A percentile compares a stretch with the other conserved stretches of the same genome.
Evolutionary conservation across 257 asterid genomes (phyloP).

Genomic region (Verbascum thapsus): DNA sequence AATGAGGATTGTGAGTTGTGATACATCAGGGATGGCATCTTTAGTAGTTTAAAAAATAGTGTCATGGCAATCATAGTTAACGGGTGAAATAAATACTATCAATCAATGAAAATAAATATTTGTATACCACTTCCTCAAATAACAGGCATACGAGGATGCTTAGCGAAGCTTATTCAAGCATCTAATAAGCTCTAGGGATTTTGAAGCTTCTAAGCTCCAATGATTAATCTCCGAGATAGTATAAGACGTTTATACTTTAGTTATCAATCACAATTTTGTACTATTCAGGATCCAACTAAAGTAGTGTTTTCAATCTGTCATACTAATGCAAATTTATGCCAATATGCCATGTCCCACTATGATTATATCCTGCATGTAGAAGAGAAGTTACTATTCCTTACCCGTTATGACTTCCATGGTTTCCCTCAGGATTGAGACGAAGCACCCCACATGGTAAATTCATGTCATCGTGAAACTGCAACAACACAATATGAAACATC

Average conservation of each 20-base stretch:
- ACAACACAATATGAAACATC: constrained; percentile 10
- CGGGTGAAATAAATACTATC: background rate
- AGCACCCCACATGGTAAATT: constrained; percentile 92
- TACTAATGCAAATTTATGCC: background rate
- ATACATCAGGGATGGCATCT: too few species aligned
- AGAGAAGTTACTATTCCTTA: constrained; percentile 35
- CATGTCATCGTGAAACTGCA: constrained; percentile 94
- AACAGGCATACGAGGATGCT: background rate
- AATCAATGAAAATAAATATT: too few species aligned
- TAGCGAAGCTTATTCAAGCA: background rate
- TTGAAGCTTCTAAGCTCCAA: constrained; percentile 5
- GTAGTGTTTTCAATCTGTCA: too few species aligned
- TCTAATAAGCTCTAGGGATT: too few species aligned
- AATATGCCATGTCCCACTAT: background rate
- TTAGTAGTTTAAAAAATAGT: background rate
- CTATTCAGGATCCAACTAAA: too few species aligned
- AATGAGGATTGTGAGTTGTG: background rate
- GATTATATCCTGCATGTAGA: constrained; percentile 2
- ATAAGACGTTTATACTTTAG: background rate
- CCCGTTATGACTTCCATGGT: constrained; percentile 93
- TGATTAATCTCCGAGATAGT: background rate
- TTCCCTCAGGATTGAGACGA: constrained; percentile 77
- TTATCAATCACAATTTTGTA: too few species aligned
- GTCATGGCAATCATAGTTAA: background rate
- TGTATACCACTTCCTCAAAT: background rate